Base-by-base conservation (phyloP, 257 asterid species). In the Voacanga thouarsii region DNA sequence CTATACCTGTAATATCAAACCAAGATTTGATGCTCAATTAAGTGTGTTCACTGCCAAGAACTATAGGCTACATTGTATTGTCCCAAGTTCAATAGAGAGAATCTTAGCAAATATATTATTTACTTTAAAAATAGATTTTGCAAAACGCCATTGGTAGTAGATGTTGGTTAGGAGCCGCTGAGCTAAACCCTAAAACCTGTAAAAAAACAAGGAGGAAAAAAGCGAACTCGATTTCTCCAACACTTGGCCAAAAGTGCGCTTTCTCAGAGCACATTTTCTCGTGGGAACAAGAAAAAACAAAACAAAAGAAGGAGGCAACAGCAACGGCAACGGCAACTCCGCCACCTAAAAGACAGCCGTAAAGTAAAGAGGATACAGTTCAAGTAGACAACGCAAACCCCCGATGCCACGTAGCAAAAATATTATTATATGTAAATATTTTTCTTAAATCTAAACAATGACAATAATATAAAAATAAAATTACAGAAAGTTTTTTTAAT, bases 341-440 rank as follows among this genome's bases (percentile, higher is more conserved):
- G 72, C 44, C 72, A 16, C 72, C 72, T 37, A 37, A 66, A 66
- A 53, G 50, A 66, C 50, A 39, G 72, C 72, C 49, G 7, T 16
- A 39, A 18, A 39, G 72, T 6, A 39, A 16, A 66, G 50, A 37
- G 15, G 50, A 66, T 66, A 66, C 18, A 16, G 50, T 39, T 64
- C 44, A 30, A 64, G 1, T 56, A 1, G 60, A 50, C 56, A 50
- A 50, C 56, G 19, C 12, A 2, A 15, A 9, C 56, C 12, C 56
- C 56, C 15, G 18, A 37, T 16, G 50, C 15, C 3, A 64, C 30
- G 33, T 24, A n/a, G 65, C 55, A 49, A 2, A n/a, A n/a, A n/a
- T n/a, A n/a, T n/a, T n/a, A n/a, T n/a, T n/a, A n/a, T n/a, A n/a
- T n/a, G n/a, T n/a, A n/a, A n/a, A n/a, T n/a, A n/a, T n/a, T n/a